Conservation (phyloP, 225 moss, liverwort and hornwort genomes). For the Pseudoscleropodium purum region DNA sequence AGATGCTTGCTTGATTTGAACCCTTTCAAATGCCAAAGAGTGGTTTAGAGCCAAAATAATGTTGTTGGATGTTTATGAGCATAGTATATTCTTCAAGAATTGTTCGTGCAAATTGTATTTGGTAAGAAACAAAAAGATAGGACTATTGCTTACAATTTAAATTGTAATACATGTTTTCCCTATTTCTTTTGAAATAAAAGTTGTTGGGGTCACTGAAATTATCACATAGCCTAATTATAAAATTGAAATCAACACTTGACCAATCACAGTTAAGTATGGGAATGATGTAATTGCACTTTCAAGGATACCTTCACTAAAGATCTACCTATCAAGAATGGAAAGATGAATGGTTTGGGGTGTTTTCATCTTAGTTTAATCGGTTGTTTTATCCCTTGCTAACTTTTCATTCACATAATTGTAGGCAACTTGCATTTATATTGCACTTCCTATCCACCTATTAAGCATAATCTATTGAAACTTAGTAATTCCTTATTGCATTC, state of each 20-base stretch:
- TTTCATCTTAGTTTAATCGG: not conserved
- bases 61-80: too few species aligned
- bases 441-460: not conserved
- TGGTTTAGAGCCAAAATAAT: too few species aligned
- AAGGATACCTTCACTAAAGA: not conserved
- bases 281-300: not conserved
- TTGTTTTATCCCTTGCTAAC: not conserved
- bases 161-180: too few species aligned
- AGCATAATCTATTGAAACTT: not conserved
- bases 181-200: not conserved
- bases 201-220: not conserved
- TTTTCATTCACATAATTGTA: not conserved
- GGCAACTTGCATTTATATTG: not conserved
- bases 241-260: not conserved
- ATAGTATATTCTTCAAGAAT: too few species aligned
- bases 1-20: too few species aligned
- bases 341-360: fast-evolving
- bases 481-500: not conserved
- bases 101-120: too few species aligned
- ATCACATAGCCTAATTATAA: fast-evolving
- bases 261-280: not conserved
- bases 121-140: too few species aligned
- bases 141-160: too few species aligned
- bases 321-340: not conserved
- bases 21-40: too few species aligned